phyloP scores from a whole-genome alignment of 495 filamentous ascomycete species.

The Durotheca rogersii region DNA sequence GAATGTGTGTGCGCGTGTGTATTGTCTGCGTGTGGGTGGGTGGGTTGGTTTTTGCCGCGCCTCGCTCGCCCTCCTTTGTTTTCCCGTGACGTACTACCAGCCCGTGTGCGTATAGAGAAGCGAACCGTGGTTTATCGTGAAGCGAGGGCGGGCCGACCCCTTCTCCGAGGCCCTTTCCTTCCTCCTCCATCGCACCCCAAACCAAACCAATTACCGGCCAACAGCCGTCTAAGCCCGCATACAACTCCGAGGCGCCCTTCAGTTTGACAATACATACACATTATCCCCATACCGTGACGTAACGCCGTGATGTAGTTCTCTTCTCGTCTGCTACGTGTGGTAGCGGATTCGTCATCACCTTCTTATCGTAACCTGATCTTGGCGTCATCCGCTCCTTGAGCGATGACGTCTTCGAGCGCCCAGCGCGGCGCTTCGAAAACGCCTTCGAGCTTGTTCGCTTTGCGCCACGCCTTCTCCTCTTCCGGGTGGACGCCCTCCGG shows the following conservation, averaged over 20 bases:
- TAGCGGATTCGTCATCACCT: conserved; percentile 3
- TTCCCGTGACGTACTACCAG: conserved; percentile 26
- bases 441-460: conserved; percentile 53
- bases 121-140: conserved; percentile 32
- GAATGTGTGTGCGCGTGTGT: too few species aligned
- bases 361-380: conserved; percentile 65
- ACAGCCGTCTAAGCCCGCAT: conserved; percentile 23
- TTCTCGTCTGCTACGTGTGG: conserved; percentile 20
- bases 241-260: conserved; percentile 37
- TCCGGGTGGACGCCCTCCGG: conserved; percentile 67
- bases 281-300: conserved; percentile 25
- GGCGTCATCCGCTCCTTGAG: conserved; percentile 74
- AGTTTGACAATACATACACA: conserved; percentile 28
- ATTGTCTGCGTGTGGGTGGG: too few species aligned
- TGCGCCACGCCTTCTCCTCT: conserved; percentile 69
- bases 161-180: conserved; percentile 8
- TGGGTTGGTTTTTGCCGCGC: too few species aligned
- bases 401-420: conserved; percentile 77
- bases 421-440: conserved; percentile 71
- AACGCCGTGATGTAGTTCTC: conserved; percentile 29
- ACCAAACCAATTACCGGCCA: conserved; percentile 25
- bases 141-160: conserved; percentile 33
- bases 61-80: conserved; percentile 22
- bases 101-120: conserved; percentile 33
- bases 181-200: too few species aligned